These are phyloP conservation scores for Pythium scleroteichum DNA, from an alignment of 352 stramenopile species.

Conservation along the genomic window DNA sequence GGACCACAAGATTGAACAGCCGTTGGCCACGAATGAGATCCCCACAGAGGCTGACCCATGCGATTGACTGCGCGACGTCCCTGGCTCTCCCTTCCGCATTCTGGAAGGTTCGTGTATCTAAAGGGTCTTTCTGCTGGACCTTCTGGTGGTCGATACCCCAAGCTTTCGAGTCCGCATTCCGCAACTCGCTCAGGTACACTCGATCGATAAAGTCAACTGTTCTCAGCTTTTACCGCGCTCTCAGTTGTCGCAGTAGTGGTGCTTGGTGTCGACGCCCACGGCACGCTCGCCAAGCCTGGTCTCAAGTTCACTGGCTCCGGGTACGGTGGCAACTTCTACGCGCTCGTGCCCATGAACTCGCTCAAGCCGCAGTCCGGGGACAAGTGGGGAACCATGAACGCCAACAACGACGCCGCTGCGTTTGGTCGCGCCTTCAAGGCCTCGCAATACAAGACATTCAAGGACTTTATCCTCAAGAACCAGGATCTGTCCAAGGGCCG, in stretches of 20 bases:
- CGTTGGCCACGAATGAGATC: no score
- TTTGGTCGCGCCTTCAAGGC: constrained; percentile 32
- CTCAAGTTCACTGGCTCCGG: constrained; percentile 12
- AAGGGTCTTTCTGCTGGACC: background rate
- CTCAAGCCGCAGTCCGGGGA: constrained; percentile 5
- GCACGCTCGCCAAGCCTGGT: constrained; percentile 10
- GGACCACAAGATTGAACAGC: no score
- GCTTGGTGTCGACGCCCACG: constrained; percentile 13
- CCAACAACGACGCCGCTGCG: constrained; percentile 2
- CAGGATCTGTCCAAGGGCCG: constrained; percentile 33
- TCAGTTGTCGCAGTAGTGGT: background rate
- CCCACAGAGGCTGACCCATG: background rate
- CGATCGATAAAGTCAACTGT: background rate
- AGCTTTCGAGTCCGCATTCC: background rate
- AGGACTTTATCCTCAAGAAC: constrained; percentile 42
- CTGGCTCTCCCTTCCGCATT: background rate
- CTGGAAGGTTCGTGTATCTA: background rate
- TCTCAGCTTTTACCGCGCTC: constrained; percentile 8
- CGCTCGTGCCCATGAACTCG: constrained; percentile 6
- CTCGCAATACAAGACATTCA: constrained; percentile 49
- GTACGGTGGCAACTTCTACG: constrained; percentile 14
- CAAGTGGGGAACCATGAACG: constrained; percentile 1
- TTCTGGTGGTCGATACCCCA: background rate
- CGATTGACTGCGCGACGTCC: background rate
- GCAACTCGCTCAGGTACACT: background rate